A percentile compares a stretch with the other conserved stretches of the same genome.
Conservation (phyloP, 495 filamentous ascomycete genomes). For the Podospora anserina region DNA sequence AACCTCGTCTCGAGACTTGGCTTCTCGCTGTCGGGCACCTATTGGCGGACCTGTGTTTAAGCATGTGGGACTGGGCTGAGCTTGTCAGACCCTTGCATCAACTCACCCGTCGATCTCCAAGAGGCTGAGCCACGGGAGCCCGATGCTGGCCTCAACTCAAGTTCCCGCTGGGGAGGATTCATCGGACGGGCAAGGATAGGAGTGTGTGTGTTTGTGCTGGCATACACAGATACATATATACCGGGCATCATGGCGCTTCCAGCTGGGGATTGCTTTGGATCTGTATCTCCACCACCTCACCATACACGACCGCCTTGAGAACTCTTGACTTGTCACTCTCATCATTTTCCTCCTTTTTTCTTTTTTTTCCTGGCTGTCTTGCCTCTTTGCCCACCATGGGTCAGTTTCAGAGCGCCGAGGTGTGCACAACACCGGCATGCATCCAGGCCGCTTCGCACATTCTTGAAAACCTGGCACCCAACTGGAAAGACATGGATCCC, state of each 20-base stretch:
- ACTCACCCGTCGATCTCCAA: slow-evolving; percentile 4
- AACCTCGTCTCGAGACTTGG: not conserved
- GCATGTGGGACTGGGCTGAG: slow-evolving; percentile 2
- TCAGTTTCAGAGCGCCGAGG: slow-evolving; percentile 18
- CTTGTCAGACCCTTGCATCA: not conserved
- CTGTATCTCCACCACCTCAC: not conserved
- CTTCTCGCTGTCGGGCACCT: not conserved
- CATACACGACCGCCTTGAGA: not conserved
- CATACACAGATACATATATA: not conserved
- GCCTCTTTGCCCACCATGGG: slow-evolving; percentile 13
- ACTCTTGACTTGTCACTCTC: not conserved
- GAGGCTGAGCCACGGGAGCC: not conserved
- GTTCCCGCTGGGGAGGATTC: not conserved
- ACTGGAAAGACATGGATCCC: slow-evolving; percentile 61
- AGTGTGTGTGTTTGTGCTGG: no score
- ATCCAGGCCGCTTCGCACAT: slow-evolving; percentile 66
- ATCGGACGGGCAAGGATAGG: not conserved
- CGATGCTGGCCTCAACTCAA: slow-evolving; percentile 1
- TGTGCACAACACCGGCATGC: slow-evolving; percentile 62
- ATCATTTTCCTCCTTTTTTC: not conserved
- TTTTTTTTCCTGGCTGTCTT: slow-evolving; percentile 3
- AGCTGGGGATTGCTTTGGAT: not conserved
- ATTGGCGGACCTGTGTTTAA: not conserved
- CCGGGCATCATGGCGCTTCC: not conserved
- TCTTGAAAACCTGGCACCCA: slow-evolving; percentile 62